Conservation (phyloP, 257 asterid species). For the Nicotiana obtusifolia region DNA sequence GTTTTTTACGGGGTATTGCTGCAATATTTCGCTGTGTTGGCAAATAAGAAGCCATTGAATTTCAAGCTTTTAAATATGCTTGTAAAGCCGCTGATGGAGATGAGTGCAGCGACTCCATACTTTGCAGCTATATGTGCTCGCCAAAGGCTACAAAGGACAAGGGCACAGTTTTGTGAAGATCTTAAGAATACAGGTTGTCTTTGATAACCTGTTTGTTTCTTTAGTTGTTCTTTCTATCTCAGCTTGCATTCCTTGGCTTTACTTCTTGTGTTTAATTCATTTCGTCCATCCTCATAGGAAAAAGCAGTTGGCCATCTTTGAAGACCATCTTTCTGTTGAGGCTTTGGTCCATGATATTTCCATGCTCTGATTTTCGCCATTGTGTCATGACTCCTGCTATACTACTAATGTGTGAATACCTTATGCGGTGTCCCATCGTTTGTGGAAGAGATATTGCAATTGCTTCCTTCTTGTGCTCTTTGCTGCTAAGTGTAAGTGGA, state of each 20-base stretch:
- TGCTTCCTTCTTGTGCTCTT: conserved; percentile 89
- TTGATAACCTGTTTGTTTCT: conserved; percentile 10
- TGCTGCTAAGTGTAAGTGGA: conserved; percentile 79
- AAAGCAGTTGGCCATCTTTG: conserved; percentile 85
- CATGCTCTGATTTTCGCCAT: conserved; percentile 96
- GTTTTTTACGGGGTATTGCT: conserved; percentile 79
- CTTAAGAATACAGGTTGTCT: conserved; percentile 58
- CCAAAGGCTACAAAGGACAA: conserved; percentile 58
- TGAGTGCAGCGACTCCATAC: conserved; percentile 90
- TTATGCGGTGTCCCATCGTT: conserved; percentile 65
- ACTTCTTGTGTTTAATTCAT: not conserved
- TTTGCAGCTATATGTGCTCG: conserved; percentile 99
- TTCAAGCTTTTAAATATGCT: conserved; percentile 64
- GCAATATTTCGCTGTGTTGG: conserved; percentile 89
- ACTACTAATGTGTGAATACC: conserved; percentile 78
- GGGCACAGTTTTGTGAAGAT: conserved; percentile 61
- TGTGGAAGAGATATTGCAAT: conserved; percentile 70
- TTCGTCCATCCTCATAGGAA: conserved; percentile 34
- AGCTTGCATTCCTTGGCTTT: not conserved
- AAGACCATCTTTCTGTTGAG: conserved; percentile 77
- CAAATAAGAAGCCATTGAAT: conserved; percentile 65
- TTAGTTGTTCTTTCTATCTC: conserved; percentile 1
- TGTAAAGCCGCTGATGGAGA: conserved; percentile 84
- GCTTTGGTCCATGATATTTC: conserved; percentile 91
- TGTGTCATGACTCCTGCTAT: conserved; percentile 84